Evolutionary conservation across 176 grass and related monocot genomes (phyloP).

Genomic region (Paspalum vaginatum): DNA sequence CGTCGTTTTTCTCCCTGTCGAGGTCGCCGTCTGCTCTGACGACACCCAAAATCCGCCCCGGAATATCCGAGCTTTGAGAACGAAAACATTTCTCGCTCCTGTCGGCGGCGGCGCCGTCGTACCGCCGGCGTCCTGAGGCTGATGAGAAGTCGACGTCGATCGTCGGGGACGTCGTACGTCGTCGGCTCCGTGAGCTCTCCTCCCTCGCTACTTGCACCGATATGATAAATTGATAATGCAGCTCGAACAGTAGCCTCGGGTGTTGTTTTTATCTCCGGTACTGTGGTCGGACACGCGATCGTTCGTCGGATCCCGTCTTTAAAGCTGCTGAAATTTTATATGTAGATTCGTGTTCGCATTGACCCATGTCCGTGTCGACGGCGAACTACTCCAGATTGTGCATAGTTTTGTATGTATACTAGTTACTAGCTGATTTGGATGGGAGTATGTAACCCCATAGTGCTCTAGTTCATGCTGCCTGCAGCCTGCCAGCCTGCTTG

Average conservation of each 20-base stretch:
- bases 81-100: background rate
- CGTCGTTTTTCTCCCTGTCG: background rate
- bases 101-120: background rate
- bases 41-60: background rate
- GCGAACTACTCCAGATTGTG: background rate
- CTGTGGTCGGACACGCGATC: too few species aligned
- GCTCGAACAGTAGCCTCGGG: background rate
- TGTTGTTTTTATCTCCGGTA: background rate
- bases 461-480: too few species aligned
- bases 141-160: background rate
- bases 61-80: background rate
- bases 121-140: background rate
- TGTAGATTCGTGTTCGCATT: background rate
- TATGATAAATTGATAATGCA: too few species aligned
- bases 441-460: background rate
- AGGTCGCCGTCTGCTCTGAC: background rate
- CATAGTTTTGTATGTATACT: background rate
- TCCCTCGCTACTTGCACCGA: too few species aligned
- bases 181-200: background rate
- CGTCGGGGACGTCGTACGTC: background rate
- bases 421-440: background rate
- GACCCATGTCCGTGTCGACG: background rate
- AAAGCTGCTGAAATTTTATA: too few species aligned
- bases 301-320: too few species aligned
- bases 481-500: too few species aligned